Evolutionary conservation across 2,329 filamentous ascomycete genomes (phyloP).

Genomic region (Aspergillus japonicus): DNA sequence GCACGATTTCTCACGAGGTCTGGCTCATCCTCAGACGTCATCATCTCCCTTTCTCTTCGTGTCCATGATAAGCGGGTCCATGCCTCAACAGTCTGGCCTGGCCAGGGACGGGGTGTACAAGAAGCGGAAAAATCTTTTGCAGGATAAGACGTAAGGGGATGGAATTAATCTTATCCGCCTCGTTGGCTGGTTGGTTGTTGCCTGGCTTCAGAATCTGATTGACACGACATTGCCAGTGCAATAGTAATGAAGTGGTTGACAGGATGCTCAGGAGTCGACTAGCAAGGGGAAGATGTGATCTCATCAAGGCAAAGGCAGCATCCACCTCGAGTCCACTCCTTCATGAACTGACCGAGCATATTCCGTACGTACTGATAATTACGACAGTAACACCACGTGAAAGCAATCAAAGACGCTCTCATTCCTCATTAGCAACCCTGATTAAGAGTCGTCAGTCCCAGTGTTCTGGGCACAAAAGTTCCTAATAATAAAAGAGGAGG

Average conservation of each 20-base stretch:
- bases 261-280: neutral
- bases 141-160: neutral
- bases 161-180: constrained; percentile 1
- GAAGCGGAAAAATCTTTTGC: constrained; percentile 1
- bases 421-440: constrained; percentile 3
- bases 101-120: neutral
- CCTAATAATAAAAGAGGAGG: constrained; percentile 6
- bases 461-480: constrained; percentile 2
- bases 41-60: too few species aligned
- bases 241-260: too few species aligned
- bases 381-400: neutral
- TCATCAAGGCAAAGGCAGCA: neutral
- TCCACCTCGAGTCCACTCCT: neutral
- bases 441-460: neutral
- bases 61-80: neutral
- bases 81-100: neutral
- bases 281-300: neutral
- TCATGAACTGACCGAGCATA: neutral
- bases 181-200: neutral
- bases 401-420: neutral
- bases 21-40: neutral
- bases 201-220: too few species aligned
- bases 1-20: too few species aligned
- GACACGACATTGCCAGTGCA: too few species aligned
- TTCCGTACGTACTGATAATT: neutral